Conservation (phyloP, 768 basidiomycete genomes). For the Leccinum imitatum region DNA sequence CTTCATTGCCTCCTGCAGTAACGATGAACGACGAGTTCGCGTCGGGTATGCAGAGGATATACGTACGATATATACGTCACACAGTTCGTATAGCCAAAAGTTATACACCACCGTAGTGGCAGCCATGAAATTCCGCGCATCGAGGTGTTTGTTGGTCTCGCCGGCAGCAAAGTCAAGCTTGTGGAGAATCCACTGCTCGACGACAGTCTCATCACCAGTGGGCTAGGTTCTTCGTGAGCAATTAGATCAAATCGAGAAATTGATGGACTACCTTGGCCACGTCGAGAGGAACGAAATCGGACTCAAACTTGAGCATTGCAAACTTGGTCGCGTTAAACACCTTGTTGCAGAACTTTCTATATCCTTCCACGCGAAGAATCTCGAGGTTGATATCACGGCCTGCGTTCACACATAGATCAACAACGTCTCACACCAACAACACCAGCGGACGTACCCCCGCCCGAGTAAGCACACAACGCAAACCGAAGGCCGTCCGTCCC, state of each 20-base stretch:
- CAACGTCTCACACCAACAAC: neutral
- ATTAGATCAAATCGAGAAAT: neutral
- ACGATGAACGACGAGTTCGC: neutral
- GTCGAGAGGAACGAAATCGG: slow-evolving; percentile 72
- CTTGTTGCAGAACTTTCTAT: slow-evolving; percentile 99
- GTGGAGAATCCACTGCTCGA: slow-evolving; percentile 94
- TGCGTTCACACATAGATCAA: slow-evolving; percentile 28
- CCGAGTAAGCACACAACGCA: slow-evolving; percentile 91
- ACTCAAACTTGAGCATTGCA: slow-evolving; percentile 96
- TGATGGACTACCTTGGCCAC: slow-evolving; percentile 55
- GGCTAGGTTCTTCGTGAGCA: slow-evolving; percentile 45
- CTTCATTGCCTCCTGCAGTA: slow-evolving; percentile 91
- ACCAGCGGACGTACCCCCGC: slow-evolving; percentile 58
- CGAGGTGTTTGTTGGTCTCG: slow-evolving; percentile 73
- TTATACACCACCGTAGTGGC: slow-evolving; percentile 85
- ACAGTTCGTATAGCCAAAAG: slow-evolving; percentile 99
- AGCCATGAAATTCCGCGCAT: slow-evolving; percentile 87
- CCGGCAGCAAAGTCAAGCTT: slow-evolving; percentile 82
- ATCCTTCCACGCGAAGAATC: slow-evolving; percentile 93
- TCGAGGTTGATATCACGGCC: slow-evolving; percentile 98
- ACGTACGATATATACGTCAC: slow-evolving; percentile 95
- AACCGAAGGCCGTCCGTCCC: slow-evolving; percentile 96
- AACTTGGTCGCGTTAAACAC: slow-evolving; percentile 99
- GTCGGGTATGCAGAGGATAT: slow-evolving; percentile 1
- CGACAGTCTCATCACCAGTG: slow-evolving; percentile 86